Base-by-base conservation (phyloP, 257 asterid genomes). In the Paulownia fortunei region DNA sequence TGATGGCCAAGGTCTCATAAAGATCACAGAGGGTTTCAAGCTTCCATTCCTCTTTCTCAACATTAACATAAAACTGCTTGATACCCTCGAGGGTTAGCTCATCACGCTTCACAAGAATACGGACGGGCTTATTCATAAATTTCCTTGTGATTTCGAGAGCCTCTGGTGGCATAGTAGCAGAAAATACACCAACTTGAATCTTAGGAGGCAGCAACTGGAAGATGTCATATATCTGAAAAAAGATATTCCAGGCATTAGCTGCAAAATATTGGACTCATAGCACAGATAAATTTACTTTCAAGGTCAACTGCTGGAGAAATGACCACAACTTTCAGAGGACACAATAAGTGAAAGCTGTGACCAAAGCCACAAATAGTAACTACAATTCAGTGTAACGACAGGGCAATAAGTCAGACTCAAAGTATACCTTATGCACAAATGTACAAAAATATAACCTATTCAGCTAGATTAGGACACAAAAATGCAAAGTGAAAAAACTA, bases 131-230 rank as follows among this genome's bases (percentile, higher is more conserved):
- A 74, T 86, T 87, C 93, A 88, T 88, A 54, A 88, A 88, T 54
- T 88, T 88, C 64, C 92, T 66, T 2, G 92, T 88, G 80, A 88
- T 86, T 79, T 88, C 92, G n/a, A 88, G 92, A 41, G 90, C 92
- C 73, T 88, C 90, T 0, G 89, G 89, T 2, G 89, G 91, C 91
- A 87, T 87, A 2, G 91, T 87, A 2, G 89, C 89, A 1, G 91
- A 88, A 32, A 86, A 88, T 12, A 88, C 93, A 19, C 93, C 93
- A 11, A 88, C 93, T 82, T 87, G 93, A 26, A 88, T 88, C 84
- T 81, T 88, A 8, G 91, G 91, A 21, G 93, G 93, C 52, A 87
- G 85, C 84, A 86, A 64, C 80, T 84, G 91, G 86, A 86, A 87
- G 77, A 85, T 86, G 13, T 82, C 88, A 16, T 84, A 88, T n/a